Evolutionary conservation across 805 yeast species (phyloP).

Genomic region (Nakazawaea populi): DNA sequence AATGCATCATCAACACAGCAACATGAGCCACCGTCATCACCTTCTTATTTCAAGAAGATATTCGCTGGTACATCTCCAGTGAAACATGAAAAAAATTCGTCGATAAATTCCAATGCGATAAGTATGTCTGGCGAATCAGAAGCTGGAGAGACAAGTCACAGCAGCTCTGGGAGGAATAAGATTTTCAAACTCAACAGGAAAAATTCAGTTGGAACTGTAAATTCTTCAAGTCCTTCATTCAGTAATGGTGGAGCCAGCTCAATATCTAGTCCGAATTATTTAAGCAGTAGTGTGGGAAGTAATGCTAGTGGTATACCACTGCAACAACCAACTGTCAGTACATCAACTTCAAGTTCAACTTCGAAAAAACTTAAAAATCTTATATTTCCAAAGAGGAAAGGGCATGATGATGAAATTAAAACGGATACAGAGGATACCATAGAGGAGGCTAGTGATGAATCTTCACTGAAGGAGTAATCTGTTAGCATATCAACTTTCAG

Average conservation of each 20-base stretch:
- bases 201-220: too few species aligned
- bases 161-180: background rate
- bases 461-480: slow-evolving; percentile 2
- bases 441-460: slow-evolving; percentile 9
- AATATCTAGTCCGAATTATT: background rate
- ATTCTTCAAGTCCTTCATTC: slow-evolving; percentile 1
- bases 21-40: slow-evolving; percentile 3
- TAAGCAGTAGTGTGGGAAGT: background rate
- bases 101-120: background rate
- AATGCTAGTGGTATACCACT: background rate
- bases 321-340: background rate
- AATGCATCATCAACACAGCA: background rate
- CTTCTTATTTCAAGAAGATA: slow-evolving; percentile 9
- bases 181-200: too few species aligned
- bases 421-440: slow-evolving; percentile 6
- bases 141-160: background rate
- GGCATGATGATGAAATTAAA: slow-evolving; percentile 1
- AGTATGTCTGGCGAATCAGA: slow-evolving; percentile 4
- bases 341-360: background rate
- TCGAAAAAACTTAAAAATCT: slow-evolving; percentile 8
- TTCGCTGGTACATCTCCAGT: slow-evolving; percentile 6
- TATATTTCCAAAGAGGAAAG: slow-evolving; percentile 5
- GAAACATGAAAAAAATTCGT: slow-evolving; percentile 3
- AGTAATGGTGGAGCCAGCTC: background rate
- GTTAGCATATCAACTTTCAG: background rate